These are phyloP conservation scores for Coprinopsis sp. DNA, from an alignment of 768 basidiomycete species.

Conservation along the genomic window DNA sequence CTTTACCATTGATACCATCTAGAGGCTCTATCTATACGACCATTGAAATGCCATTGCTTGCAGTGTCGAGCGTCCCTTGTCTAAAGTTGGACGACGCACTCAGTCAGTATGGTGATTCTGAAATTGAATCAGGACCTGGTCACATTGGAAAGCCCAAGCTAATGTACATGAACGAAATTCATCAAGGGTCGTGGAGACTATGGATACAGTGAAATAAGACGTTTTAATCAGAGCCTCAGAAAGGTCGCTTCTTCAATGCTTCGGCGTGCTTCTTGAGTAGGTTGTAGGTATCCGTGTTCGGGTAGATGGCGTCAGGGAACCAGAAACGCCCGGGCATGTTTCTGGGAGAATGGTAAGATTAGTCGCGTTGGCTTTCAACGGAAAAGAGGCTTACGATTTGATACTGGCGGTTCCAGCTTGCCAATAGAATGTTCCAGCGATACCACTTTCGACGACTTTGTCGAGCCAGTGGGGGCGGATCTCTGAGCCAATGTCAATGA, in stretches of 20 bases:
- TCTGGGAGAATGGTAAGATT: neutral
- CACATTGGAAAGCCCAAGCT: too few species aligned
- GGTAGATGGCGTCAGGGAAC: constrained; percentile 5
- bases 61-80: too few species aligned
- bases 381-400: neutral
- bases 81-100: too few species aligned
- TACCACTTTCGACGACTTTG: neutral
- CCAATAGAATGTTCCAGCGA: constrained; percentile 2
- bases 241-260: neutral
- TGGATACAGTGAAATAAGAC: too few species aligned
- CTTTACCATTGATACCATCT: too few species aligned
- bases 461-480: constrained; percentile 4
- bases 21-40: too few species aligned
- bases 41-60: too few species aligned
- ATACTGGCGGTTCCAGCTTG: constrained; percentile 1
- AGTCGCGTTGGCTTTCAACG: neutral
- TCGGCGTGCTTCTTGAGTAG: constrained; percentile 3
- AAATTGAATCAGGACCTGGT: too few species aligned
- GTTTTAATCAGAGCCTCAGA: too few species aligned
- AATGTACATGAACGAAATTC: too few species aligned
- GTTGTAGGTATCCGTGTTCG: constrained; percentile 34
- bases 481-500: neutral
- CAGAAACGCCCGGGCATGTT: constrained; percentile 5
- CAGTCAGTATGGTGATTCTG: too few species aligned
- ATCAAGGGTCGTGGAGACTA: too few species aligned